Evolutionary conservation across 495 filamentous ascomycete genomes (phyloP).

Genomic region (Podospora comata): DNA sequence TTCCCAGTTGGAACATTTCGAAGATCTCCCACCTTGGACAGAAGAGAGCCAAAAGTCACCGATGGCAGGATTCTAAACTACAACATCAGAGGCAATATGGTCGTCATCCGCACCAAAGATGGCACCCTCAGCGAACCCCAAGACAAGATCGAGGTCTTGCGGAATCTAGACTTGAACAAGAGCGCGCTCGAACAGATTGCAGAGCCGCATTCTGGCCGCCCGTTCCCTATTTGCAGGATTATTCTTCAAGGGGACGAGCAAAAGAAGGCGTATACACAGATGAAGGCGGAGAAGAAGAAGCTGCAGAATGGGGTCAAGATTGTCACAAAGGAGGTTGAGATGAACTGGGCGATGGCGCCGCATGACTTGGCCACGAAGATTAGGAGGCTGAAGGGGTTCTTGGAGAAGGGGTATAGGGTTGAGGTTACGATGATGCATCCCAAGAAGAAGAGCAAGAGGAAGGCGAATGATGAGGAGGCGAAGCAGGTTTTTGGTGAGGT

Average conservation of each 20-base stretch:
- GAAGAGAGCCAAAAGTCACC: background rate
- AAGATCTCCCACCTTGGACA: background rate
- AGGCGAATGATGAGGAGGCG: constrained; percentile 37
- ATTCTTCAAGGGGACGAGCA: background rate
- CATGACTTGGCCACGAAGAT: constrained; percentile 64
- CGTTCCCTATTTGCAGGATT: constrained; percentile 59
- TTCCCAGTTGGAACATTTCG: background rate
- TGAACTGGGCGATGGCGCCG: constrained; percentile 77
- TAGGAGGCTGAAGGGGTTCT: constrained; percentile 57
- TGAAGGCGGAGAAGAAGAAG: constrained; percentile 24
- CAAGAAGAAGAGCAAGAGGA: constrained; percentile 29
- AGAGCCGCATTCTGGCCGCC: constrained; percentile 22
- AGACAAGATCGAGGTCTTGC: constrained; percentile 44
- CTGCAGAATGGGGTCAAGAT: constrained; percentile 24
- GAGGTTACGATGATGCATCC: constrained; percentile 56
- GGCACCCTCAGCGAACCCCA: constrained; percentile 48
- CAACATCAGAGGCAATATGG: constrained; percentile 50
- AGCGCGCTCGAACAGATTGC: constrained; percentile 60
- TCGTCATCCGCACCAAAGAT: constrained; percentile 55
- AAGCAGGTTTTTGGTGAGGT: constrained; percentile 34
- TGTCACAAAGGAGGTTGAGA: constrained; percentile 61
- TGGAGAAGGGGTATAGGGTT: constrained; percentile 61
- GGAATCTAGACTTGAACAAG: constrained; percentile 29
- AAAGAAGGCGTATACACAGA: background rate
- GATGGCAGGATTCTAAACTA: constrained; percentile 39